Percentiles rank a stretch among this genome's conserved stretches.
Evolutionary conservation across 208 protist species (phyloP).

Genomic region (Acanthamoeba castellanii): DNA sequence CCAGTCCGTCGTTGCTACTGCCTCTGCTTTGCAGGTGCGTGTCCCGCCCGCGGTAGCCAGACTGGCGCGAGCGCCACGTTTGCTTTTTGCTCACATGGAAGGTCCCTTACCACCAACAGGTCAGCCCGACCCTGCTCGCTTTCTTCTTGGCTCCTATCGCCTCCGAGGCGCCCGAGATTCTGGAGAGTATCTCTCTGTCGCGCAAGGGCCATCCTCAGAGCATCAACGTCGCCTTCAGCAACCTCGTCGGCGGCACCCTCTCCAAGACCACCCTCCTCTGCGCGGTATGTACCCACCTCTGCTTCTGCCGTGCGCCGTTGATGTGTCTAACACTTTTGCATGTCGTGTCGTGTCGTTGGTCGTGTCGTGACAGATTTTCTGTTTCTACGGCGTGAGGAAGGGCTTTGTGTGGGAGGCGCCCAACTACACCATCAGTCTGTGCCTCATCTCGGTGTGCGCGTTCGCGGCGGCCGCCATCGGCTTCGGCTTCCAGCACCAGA

Average conservation of each 20-base stretch:
- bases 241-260: slow-evolving; percentile 86
- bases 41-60: not conserved
- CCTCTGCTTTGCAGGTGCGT: slow-evolving; percentile 11
- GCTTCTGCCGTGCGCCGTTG: not conserved
- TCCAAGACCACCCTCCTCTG: slow-evolving; percentile 86
- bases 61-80: not conserved
- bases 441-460: slow-evolving; percentile 78
- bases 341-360: not conserved
- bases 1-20: slow-evolving; percentile 75
- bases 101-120: not conserved
- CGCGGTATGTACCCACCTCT: slow-evolving; percentile 63
- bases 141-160: slow-evolving; percentile 89
- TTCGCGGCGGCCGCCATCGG: slow-evolving; percentile 74
- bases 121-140: slow-evolving; percentile 82
- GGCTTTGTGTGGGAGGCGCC: slow-evolving; percentile 83
- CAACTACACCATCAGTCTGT: slow-evolving; percentile 81
- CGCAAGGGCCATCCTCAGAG: slow-evolving; percentile 84
- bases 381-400: slow-evolving; percentile 80
- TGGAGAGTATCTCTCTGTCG: slow-evolving; percentile 85
- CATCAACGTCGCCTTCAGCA: slow-evolving; percentile 87
- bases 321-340: not conserved
- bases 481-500: slow-evolving; percentile 70
- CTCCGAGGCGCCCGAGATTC: slow-evolving; percentile 85
- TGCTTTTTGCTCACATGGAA: not conserved
- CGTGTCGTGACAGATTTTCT: slow-evolving; percentile 80